A percentile compares a stretch with the other conserved stretches of the same genome.
Conservation (phyloP, 1,284 basidiomycete genomes). For the Thecaphora thlaspeos region DNA sequence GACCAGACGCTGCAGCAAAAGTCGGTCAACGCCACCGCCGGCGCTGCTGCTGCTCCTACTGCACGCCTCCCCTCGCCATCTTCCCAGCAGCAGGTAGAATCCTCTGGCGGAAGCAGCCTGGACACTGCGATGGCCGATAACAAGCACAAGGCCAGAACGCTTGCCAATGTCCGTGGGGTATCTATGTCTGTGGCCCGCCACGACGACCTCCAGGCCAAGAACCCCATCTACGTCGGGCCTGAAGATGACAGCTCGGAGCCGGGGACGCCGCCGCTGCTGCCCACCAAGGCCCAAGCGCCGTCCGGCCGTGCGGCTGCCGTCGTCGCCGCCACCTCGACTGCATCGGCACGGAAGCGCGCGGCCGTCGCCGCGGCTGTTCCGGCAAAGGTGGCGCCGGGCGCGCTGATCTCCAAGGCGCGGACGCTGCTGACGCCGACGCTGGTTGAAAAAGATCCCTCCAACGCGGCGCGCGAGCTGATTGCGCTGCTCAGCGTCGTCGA, state of each 20-base stretch:
- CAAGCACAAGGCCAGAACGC: no score
- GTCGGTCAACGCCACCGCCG: no score
- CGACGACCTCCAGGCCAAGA: no score
- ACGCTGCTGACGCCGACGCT: conserved; percentile 7
- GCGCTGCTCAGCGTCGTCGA: conserved; percentile 15
- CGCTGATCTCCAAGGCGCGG: conserved; percentile 11
- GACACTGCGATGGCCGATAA: no score
- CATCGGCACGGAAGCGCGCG: background rate
- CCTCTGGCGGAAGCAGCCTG: no score
- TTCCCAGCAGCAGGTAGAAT: no score
- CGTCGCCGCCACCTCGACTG: background rate
- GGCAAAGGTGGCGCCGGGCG: background rate
- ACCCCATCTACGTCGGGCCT: no score
- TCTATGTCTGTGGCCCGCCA: no score
- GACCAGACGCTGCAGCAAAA: conserved; percentile 3
- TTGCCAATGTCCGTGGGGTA: no score
- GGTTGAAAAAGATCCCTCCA: conserved; percentile 12
- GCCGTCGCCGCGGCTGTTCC: conserved; percentile 1
- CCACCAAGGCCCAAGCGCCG: conserved; percentile 15
- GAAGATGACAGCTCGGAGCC: conserved; percentile 8
- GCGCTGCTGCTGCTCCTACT: no score
- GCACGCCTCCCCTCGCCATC: no score
- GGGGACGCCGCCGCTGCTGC: conserved; percentile 19
- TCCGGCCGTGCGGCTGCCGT: no score
- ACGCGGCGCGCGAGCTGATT: conserved; percentile 14